A percentile compares a stretch with the other conserved stretches of the same genome.
phyloP scores from a whole-genome alignment of 257 asterid genomes.

The Jacaranda mimosifolia region DNA sequence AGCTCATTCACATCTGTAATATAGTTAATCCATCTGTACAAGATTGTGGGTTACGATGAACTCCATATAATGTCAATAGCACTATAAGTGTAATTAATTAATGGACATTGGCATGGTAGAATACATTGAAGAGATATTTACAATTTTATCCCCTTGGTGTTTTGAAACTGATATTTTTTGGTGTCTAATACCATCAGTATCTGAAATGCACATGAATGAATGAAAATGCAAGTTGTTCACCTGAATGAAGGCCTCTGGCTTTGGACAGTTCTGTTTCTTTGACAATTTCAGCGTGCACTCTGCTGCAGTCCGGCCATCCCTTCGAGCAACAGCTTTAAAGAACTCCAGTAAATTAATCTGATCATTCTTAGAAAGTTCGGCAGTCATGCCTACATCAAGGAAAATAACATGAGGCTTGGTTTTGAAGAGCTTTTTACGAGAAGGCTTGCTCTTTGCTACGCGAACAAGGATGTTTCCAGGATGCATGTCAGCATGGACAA shows the following conservation, averaged over 20 bases:
- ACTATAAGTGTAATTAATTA: not conserved
- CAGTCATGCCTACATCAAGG: constrained; percentile 91
- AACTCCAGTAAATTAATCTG: constrained; percentile 65
- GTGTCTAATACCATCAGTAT: constrained; percentile 6
- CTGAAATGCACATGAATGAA: constrained; percentile 14
- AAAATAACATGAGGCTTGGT: constrained; percentile 76
- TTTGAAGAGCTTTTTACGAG: constrained; percentile 45
- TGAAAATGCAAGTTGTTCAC: constrained; percentile 40
- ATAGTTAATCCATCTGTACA: not conserved
- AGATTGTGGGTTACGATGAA: not conserved
- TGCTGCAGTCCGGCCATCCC: constrained; percentile 84
- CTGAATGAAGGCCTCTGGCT: constrained; percentile 80
- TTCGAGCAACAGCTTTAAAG: constrained; percentile 77
- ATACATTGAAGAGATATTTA: not conserved
- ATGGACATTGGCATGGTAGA: constrained; percentile 14
- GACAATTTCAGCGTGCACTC: constrained; percentile 66
- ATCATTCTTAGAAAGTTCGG: constrained; percentile 76
- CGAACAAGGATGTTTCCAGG: constrained; percentile 93
- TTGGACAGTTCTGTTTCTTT: constrained; percentile 77
- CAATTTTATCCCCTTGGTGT: not conserved
- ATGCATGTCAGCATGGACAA: constrained; percentile 90
- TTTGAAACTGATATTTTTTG: not conserved
- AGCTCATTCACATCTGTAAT: constrained; percentile 1
- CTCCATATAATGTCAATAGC: not conserved
- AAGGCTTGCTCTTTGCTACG: constrained; percentile 49